A percentile compares a stretch with the other conserved stretches of the same genome.
phyloP scores from a whole-genome alignment of 176 grass and related monocot genomes.

The Luzula sylvatica region DNA sequence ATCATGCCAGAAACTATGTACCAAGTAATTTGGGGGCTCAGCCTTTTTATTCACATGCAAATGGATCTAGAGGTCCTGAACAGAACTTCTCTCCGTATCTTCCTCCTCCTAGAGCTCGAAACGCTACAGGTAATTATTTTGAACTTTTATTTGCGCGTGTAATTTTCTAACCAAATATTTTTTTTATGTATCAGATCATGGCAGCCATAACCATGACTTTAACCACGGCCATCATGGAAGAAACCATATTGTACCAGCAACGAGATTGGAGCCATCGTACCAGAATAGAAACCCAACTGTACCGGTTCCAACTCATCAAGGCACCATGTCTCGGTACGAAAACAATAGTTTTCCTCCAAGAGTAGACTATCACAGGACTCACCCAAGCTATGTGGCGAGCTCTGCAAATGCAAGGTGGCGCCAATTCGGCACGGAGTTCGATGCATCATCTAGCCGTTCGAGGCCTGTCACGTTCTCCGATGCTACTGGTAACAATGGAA shows the following conservation, averaged over 20 bases:
- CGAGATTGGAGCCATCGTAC: slow-evolving; percentile 4
- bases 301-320: slow-evolving; percentile 11
- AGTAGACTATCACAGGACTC: slow-evolving; percentile 13
- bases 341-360: slow-evolving; percentile 34
- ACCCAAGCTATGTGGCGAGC: slow-evolving; percentile 14
- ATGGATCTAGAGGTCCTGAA: slow-evolving; percentile 13
- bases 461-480: slow-evolving; percentile 23
- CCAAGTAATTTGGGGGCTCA: slow-evolving; percentile 7
- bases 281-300: slow-evolving; percentile 1
- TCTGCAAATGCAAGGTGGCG: slow-evolving; percentile 4
- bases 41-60: neutral
- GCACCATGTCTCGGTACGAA: slow-evolving; percentile 2
- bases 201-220: slow-evolving; percentile 15
- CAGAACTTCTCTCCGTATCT: slow-evolving; percentile 9
- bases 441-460: slow-evolving; percentile 33
- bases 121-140: slow-evolving; percentile 7
- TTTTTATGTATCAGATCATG: slow-evolving; percentile 10
- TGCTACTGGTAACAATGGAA: slow-evolving; percentile 39
- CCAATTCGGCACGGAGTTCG: neutral
- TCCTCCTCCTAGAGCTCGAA: neutral
- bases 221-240: slow-evolving; percentile 3
- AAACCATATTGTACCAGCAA: neutral
- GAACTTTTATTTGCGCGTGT: neutral
- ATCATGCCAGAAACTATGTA: neutral
- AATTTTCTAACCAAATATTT: neutral